Evolutionary conservation across 2,329 filamentous ascomycete species (phyloP), one percentile per base, ranked within the genome.

Genomic region (Cordyceps militaris): DNA sequence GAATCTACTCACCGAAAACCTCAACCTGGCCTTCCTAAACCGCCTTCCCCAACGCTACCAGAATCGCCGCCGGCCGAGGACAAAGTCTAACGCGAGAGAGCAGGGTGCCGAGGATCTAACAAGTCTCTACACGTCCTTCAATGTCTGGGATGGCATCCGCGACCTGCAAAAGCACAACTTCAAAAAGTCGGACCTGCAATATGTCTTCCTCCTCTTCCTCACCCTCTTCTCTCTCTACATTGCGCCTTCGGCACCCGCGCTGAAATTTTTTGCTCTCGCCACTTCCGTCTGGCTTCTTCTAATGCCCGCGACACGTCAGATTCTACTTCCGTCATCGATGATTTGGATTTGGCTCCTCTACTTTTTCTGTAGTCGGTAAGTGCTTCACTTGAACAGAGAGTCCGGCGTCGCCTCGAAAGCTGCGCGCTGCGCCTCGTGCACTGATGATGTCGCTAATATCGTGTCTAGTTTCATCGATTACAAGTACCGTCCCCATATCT

Each of bases 361-460:
- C 71, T 97, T 96, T 76, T 96, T 94, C 72, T 86, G 87, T 62
- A 94, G 89, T 79, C 88, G 93, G 91, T 96, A 84, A 78, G 90
- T 16, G 21, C 14, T 26, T 36, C n/a, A 19, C 13, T 16, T 13
- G 11, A 34, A 34, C 2, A 6, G 21, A 50, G 7, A 3, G 14
- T 6, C 34, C 14, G 11, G 7, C 34, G 4, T 1, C 3, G 5
- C 34, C 34, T 13, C n/a, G 4, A 38, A 38, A 38, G 16, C 34
- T 38, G 19, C 16, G 1, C 13, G 32, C 30, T 11, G 3, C 32
- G 8, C 30, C 30, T 16, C 28, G 28, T 2, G 19, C 48, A 43
- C 24, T 14, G 24, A 21, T 4, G 16, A 11, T 26, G 47, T 60
- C 4, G 43, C 55, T 47, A 54, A 57, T 51, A 50, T 21, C 42